A percentile compares a stretch with the other conserved stretches of the same genome.
Conservation (phyloP, 2,329 filamentous ascomycete genomes). For the Aspergillus sp. region DNA sequence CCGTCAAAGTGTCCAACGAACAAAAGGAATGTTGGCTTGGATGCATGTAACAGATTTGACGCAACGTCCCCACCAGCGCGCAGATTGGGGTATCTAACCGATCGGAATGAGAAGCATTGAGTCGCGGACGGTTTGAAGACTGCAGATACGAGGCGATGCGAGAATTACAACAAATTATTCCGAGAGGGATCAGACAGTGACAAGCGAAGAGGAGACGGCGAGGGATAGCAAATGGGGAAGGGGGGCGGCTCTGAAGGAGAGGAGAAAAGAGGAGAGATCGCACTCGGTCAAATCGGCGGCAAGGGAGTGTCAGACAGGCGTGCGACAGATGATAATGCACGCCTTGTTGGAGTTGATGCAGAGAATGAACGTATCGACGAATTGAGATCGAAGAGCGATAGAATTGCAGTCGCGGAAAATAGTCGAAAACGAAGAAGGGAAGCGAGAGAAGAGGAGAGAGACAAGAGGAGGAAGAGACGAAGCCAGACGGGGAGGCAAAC, state of each 20-base stretch:
- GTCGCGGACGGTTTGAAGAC: constrained; percentile 4
- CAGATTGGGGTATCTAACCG: constrained; percentile 11
- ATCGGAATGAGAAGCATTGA: constrained; percentile 14
- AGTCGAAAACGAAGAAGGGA: constrained; percentile 1
- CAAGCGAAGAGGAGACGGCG: neutral
- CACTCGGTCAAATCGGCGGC: neutral
- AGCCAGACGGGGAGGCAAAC: constrained; percentile 1
- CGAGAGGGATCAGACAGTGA: neutral
- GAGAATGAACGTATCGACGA: neutral
- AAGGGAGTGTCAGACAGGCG: neutral
- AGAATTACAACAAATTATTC: neutral
- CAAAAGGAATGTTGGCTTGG: constrained; percentile 5
- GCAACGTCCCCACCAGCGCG: constrained; percentile 20
- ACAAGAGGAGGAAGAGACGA: constrained; percentile 3
- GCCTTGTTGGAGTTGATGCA: neutral
- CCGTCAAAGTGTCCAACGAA: constrained; percentile 9
- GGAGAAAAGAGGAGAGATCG: neutral
- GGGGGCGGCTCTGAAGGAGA: no score
- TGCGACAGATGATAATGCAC: neutral
- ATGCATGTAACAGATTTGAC: constrained; percentile 12
- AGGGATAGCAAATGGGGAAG: neutral
- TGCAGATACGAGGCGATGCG: constrained; percentile 4
- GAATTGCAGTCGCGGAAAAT: neutral
- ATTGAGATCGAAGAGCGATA: neutral
- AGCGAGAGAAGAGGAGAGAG: constrained; percentile 5